phyloP scores from a whole-genome alignment of 1,139 yeast species.

The Scheffersomyces insectosa region DNA sequence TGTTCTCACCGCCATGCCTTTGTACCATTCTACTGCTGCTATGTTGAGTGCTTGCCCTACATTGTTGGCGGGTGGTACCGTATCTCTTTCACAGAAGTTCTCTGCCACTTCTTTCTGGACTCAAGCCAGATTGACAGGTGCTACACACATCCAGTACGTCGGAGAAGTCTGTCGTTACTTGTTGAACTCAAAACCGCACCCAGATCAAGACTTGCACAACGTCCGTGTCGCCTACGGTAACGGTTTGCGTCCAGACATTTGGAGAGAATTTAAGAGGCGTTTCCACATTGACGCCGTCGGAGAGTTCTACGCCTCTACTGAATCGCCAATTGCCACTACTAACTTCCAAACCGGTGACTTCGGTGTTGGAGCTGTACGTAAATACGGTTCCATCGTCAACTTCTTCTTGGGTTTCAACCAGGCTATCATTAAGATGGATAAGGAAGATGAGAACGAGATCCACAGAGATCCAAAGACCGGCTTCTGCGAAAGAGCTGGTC shows the following conservation, averaged over 20 bases:
- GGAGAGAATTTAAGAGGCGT: constrained; percentile 76
- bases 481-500: constrained; percentile 36
- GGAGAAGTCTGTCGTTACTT: constrained; percentile 95
- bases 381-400: constrained; percentile 69
- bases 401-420: constrained; percentile 57
- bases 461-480: constrained; percentile 75
- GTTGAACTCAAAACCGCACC: constrained; percentile 61
- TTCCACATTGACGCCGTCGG: constrained; percentile 78
- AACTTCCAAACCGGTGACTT: constrained; percentile 74
- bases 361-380: constrained; percentile 89
- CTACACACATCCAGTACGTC: constrained; percentile 88
- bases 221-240: constrained; percentile 85
- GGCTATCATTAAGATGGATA: constrained; percentile 71
- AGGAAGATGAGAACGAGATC: constrained; percentile 72
- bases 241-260: constrained; percentile 90
- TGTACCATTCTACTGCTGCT: constrained; percentile 94
- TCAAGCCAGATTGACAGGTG: constrained; percentile 68
- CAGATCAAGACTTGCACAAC: constrained; percentile 67
- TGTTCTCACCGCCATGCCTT: constrained; percentile 91
- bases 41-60: constrained; percentile 81
- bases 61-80: constrained; percentile 64
- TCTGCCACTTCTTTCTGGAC: constrained; percentile 90
- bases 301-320: constrained; percentile 94
- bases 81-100: constrained; percentile 79
- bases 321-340: constrained; percentile 89